Percentiles rank a stretch among this genome's conserved stretches.
phyloP scores from a whole-genome alignment of 805 yeast genomes.

The Zygosaccharomyces kombuchaensis region DNA sequence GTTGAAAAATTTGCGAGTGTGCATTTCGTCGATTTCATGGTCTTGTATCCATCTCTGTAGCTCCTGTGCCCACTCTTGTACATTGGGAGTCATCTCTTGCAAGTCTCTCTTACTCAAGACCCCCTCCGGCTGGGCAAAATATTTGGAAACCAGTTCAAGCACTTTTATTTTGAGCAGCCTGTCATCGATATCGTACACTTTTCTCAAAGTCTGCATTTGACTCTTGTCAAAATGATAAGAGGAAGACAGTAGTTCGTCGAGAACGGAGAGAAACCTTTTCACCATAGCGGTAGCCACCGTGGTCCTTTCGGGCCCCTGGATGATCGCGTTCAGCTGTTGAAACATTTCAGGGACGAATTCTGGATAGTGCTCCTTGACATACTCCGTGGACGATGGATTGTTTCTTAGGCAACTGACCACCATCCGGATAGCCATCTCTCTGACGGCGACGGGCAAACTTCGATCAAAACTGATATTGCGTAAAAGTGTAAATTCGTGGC shows the following conservation, averaged over 20 bases:
- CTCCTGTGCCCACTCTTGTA: constrained; percentile 29
- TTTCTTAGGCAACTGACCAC: constrained; percentile 69
- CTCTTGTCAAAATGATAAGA: constrained; percentile 12
- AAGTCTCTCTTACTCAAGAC: constrained; percentile 14
- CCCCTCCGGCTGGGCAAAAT: constrained; percentile 11
- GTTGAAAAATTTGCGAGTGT: constrained; percentile 42
- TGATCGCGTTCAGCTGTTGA: constrained; percentile 12
- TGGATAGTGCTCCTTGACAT: constrained; percentile 37
- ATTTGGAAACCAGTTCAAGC: constrained; percentile 28
- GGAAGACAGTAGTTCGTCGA: constrained; percentile 24
- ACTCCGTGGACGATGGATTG: constrained; percentile 56
- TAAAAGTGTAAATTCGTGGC: constrained; percentile 27
- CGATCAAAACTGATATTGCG: constrained; percentile 16
- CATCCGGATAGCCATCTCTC: constrained; percentile 55
- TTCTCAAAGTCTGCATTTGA: constrained; percentile 19
- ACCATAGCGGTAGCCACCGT: constrained; percentile 8
- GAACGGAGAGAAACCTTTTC: constrained; percentile 29
- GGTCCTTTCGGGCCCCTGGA: not conserved
- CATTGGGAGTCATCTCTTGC: constrained; percentile 8
- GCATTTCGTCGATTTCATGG: constrained; percentile 36
- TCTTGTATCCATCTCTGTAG: constrained; percentile 26
- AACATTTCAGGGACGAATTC: constrained; percentile 37
- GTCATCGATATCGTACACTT: constrained; percentile 21
- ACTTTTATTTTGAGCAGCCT: constrained; percentile 27
- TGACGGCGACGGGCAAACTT: constrained; percentile 21